Evolutionary conservation across 225 moss, liverwort and hornwort species (phyloP).

Genomic region (Sphagnum contortum): DNA sequence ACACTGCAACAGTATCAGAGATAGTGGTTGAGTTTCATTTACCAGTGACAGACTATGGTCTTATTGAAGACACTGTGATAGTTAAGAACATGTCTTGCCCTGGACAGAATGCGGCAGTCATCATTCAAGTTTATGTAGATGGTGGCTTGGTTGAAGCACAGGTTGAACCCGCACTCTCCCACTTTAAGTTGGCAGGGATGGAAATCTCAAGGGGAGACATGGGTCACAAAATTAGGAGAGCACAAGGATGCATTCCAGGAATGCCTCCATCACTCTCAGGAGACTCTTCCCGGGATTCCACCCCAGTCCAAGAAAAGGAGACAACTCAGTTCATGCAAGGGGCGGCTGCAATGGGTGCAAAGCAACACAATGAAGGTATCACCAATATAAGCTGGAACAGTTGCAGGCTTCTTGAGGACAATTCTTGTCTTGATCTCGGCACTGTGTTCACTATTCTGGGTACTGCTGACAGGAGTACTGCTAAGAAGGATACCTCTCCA

Average conservation of each 20-base stretch:
- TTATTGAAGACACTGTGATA: conserved; percentile 67
- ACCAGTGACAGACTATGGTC: conserved; percentile 63
- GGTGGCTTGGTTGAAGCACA: conserved; percentile 47
- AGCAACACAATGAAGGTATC: conserved; percentile 12
- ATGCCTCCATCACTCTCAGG: no score
- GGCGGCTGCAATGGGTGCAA: conserved; percentile 18
- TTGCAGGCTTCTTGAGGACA: conserved; percentile 29
- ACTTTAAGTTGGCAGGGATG: conserved; percentile 17
- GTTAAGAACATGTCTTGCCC: conserved; percentile 73
- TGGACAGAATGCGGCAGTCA: conserved; percentile 64
- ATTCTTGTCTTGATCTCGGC: conserved; percentile 53
- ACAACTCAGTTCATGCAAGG: conserved; percentile 23
- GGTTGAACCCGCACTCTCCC: conserved; percentile 34
- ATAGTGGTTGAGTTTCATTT: conserved; percentile 60
- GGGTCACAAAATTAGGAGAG: no score
- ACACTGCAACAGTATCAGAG: conserved; percentile 44
- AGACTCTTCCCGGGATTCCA: no score
- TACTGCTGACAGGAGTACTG: conserved; percentile 12
- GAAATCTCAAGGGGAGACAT: neutral
- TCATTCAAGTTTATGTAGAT: conserved; percentile 67
- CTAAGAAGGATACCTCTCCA: conserved; percentile 11
- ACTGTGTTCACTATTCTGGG: conserved; percentile 60
- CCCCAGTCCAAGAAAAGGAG: neutral
- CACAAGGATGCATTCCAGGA: no score
- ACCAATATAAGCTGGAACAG: conserved; percentile 19